phyloP scores from a whole-genome alignment of 495 filamentous ascomycete species.

The Tetracladium setigerum region DNA sequence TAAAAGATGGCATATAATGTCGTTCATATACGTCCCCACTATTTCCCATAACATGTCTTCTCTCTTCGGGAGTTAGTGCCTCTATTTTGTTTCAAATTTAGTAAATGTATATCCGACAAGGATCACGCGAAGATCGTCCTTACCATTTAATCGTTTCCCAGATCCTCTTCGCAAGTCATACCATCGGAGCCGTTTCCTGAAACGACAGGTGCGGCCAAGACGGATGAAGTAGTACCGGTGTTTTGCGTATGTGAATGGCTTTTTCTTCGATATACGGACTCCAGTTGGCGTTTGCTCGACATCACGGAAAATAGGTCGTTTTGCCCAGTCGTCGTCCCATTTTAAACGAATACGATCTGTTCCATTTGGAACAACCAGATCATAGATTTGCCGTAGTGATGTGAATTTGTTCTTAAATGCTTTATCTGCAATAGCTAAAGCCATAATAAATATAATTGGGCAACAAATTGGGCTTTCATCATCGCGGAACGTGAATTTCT shows the following conservation, averaged over 20 bases:
- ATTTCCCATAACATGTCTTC: slow-evolving; percentile 9
- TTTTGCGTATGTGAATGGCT: slow-evolving; percentile 6
- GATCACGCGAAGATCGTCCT: neutral
- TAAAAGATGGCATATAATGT: slow-evolving; percentile 10
- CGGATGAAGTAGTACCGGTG: slow-evolving; percentile 10
- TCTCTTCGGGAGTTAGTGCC: slow-evolving; percentile 7
- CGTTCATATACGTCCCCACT: slow-evolving; percentile 7
- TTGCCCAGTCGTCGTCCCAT: neutral
- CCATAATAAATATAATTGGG: neutral
- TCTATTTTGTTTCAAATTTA: neutral
- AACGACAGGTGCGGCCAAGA: slow-evolving; percentile 5
- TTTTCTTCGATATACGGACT: slow-evolving; percentile 1
- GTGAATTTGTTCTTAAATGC: slow-evolving; percentile 1
- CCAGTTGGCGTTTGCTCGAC: neutral
- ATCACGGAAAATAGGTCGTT: slow-evolving; percentile 5
- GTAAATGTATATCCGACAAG: neutral
- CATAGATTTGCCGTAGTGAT: slow-evolving; percentile 1
- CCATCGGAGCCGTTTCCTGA: slow-evolving; percentile 8
- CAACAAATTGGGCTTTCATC: neutral
- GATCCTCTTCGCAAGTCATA: slow-evolving; percentile 10
- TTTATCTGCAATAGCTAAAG: slow-evolving; percentile 2
- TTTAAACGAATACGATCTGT: neutral
- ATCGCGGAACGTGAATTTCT: slow-evolving; percentile 6
- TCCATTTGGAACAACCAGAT: neutral
- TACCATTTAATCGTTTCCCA: slow-evolving; percentile 13